Percentiles rank a stretch among this genome's conserved stretches.
phyloP scores from a whole-genome alignment of 2,329 filamentous ascomycete species.

The Chaetomiaceae sp. region DNA sequence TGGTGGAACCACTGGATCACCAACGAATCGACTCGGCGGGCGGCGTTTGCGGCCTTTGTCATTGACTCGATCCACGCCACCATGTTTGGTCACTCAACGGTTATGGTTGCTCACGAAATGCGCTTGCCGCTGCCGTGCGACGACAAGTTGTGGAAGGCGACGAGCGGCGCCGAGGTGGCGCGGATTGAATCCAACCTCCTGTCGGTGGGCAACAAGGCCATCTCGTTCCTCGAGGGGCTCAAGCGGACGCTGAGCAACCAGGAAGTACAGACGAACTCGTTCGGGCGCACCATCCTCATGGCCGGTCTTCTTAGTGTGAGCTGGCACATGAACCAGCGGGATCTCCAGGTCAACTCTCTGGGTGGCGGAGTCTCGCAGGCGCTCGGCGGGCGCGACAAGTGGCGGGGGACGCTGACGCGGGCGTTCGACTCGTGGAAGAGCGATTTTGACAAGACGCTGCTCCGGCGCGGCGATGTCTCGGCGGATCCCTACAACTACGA shows the following conservation, averaged over 20 bases:
- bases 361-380: conserved; percentile 68
- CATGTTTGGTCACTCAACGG: conserved; percentile 95
- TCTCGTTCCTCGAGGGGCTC: conserved; percentile 84
- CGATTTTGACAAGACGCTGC: conserved; percentile 80
- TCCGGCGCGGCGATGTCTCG: conserved; percentile 47
- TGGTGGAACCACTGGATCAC: conserved; percentile 97
- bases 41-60: conserved; percentile 89
- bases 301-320: conserved; percentile 87
- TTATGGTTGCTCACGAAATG: conserved; percentile 97
- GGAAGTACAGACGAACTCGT: conserved; percentile 84
- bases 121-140: conserved; percentile 87
- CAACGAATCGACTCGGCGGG: conserved; percentile 82
- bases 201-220: conserved; percentile 76
- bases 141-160: conserved; percentile 87
- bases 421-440: conserved; percentile 93
- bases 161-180: conserved; percentile 79
- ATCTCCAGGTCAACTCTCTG: conserved; percentile 84
- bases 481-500: conserved; percentile 53
- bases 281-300: conserved; percentile 91
- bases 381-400: conserved; percentile 83
- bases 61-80: conserved; percentile 95
- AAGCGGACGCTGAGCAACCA: conserved; percentile 86
- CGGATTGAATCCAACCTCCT: conserved; percentile 76
- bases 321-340: conserved; percentile 97
- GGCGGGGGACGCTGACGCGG: conserved; percentile 77